Evolutionary conservation across 805 yeast genomes (phyloP), one percentile per base, ranked within the genome.

Genomic region (Metschnikowia amazonensis): DNA sequence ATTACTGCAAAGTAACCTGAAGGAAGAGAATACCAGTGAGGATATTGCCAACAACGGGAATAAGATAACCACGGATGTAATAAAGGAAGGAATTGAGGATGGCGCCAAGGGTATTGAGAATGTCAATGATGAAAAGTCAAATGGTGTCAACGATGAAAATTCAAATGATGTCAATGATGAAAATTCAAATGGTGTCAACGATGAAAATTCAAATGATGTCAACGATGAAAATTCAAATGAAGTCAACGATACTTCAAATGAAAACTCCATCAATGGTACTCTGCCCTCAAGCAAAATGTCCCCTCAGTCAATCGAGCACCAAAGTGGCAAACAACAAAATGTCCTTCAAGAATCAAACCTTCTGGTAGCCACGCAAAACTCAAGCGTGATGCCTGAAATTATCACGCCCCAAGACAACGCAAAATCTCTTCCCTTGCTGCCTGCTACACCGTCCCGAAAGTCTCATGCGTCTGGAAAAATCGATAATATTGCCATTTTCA

Each of bases 401-500:
- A n/a, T 27, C 17, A 36, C 40, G 17, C 40, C 40, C 16, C 28
- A 14, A 13, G 25, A 37, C 25, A 16, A 9, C 3, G 7, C 9
- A 9, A 37, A 28, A 9, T 24, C 33, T 9, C 25, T 29, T 6
- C 33, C 41, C n/a, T 18, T 33, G 25, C 33, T 33, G 18, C 33
- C 41, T 13, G 13, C 18, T 8, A 31, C 33, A 5, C 13, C 41
- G 3, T 17, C 41, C 6, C 25, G 41, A 17, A 37, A 14, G 17
- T 37, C 41, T 1, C 33, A 37, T 16, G 25, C 41, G 17, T 37
- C 41, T 10, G 60, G 55, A 23, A 50, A 49, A 16, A 52, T 59
- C 27, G 61, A 62, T 45, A 59, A 63, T 48, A 39, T 53, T 27
- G 52, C 55, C 34, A 50, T 56, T 9, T 58, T 85, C 53, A 78